Evolutionary conservation across 768 basidiomycete genomes (phyloP), one percentile per base, ranked within the genome.

Genomic region (Lepiota subincarnata): DNA sequence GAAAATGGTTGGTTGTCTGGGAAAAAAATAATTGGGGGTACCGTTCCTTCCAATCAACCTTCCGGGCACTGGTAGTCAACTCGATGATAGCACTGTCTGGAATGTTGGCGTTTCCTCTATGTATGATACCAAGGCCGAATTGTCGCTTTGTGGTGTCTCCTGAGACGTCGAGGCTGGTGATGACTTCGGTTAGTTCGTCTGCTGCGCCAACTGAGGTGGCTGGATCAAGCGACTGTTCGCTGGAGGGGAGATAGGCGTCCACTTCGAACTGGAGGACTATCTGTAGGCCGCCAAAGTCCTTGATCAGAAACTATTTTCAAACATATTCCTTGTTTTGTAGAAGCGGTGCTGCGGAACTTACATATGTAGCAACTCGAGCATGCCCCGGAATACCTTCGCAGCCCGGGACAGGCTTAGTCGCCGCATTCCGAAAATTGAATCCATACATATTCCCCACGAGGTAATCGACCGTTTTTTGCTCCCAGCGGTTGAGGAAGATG

Each of bases 11-110:
- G 2, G 77, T 68, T 0, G 84, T 89, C 61, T 84, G 83, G 3
- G 88, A 87, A 52, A 90, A 76, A 61, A 78, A 84, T 10, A 88
- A 67, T 62, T 89, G 86, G 0, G 83, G 80, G 63, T 82, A 87
- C 1, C 72, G 68, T n/a, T 86, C 83, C 22, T 60, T 69, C 84
- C 85, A 87, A 60, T 84, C 72, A 52, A 71, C 69, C 35, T 56
- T 44, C 22, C 65, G 60, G 8, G 75, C 71, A 31, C 74, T 72
- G 2, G 80, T 79, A 14, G 72, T 72, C 19, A 81, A 60, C 59
- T 81, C 78, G 36, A 80, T 60, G 50, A 79, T 65, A 4, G 73
- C 61, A 1, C 73, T 67, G 19, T 46, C 34, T 34, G 77, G 68
- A 1, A 75, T 70, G n/a, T 76, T 69, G 22, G 68, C 57, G 50